Base-by-base conservation (phyloP, 345 rosid species). In the Ricinus communis region DNA sequence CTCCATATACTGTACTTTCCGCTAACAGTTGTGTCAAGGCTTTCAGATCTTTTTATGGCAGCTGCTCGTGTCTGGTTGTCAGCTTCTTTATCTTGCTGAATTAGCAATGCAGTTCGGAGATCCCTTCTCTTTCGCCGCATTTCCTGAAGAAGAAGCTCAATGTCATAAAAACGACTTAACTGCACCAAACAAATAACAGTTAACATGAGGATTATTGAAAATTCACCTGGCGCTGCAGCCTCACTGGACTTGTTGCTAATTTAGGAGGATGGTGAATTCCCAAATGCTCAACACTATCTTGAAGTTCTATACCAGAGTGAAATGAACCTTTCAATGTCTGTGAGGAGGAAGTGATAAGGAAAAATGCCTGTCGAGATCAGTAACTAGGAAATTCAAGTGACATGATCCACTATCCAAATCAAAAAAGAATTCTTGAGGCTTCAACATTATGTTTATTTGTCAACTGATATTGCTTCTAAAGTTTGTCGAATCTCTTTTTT, bases 1-100 rank as follows among this genome's bases (percentile, higher is more conserved):
- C 98, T 91, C 99, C 96, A 93, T 73, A 90, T 87, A 65, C 93
- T 91, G 79, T 93, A 91, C 76, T 89, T 96, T 69, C 86, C 97
- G 67, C 74, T 79, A 79, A 81, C 73, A 22, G 84, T 73, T 47
- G 90, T 86, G 62, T 87, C 88, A 68, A 82, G 73, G 76, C 65
- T 82, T 81, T 77, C 85, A 52, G 87, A 80, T 75, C 76, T 84
- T 70, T 85, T 85, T 74, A 93, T 76, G 64, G 94, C 90, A 66
- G 88, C 83, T 74, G 70, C 87, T 80, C 80, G 85, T 77, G 80
- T 70, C 82, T 76, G 80, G 62, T 75, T 74, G 70, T 88, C 96
- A 68, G 79, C 81, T 82, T 79, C 91, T 70, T 78, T 83, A 74
- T 84, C 88, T 78, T 72, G 87, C 71, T 62, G 87, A 70, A 88